Evolutionary conservation across 768 basidiomycete genomes (phyloP).

Genomic region (Lactarius quietus): DNA sequence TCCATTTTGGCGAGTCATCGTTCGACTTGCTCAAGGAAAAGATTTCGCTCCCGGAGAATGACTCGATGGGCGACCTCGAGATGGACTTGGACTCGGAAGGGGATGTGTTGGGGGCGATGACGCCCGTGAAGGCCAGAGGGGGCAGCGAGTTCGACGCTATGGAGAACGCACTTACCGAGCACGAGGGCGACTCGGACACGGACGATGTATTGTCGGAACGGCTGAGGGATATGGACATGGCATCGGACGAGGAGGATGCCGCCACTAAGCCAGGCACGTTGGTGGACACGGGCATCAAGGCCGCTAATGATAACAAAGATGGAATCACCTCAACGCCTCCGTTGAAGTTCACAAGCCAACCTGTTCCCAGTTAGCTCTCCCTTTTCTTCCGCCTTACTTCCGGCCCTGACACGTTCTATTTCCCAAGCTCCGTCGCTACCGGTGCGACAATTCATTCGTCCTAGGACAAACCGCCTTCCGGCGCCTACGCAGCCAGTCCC

Average conservation of each 20-base stretch:
- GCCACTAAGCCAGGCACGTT: too few relatives aligned
- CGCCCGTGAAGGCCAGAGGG: background rate
- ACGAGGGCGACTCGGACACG: constrained; percentile 9
- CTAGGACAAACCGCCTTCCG: background rate
- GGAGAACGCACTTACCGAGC: background rate
- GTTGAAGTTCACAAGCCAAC: background rate
- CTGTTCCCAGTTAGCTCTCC: background rate
- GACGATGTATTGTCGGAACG: constrained; percentile 14
- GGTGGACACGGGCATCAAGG: background rate
- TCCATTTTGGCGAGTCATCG: constrained; percentile 25
- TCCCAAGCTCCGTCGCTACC: constrained; percentile 3
- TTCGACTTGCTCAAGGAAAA: constrained; percentile 27
- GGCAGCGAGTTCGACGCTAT: background rate
- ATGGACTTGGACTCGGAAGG: constrained; percentile 1
- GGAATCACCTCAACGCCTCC: constrained; percentile 8
- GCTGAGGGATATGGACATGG: constrained; percentile 17
- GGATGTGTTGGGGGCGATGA: background rate
- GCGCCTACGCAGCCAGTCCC: background rate
- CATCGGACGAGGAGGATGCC: constrained; percentile 9
- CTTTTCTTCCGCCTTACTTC: background rate
- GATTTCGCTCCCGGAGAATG: constrained; percentile 21
- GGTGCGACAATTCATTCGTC: constrained; percentile 9
- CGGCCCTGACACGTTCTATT: background rate
- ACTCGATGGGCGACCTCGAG: constrained; percentile 23
- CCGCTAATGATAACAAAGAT: background rate